A percentile compares a stretch with the other conserved stretches of the same genome.
Evolutionary conservation across 2,329 filamentous ascomycete genomes (phyloP).

Genomic region (Gliomastix tumulicola): DNA sequence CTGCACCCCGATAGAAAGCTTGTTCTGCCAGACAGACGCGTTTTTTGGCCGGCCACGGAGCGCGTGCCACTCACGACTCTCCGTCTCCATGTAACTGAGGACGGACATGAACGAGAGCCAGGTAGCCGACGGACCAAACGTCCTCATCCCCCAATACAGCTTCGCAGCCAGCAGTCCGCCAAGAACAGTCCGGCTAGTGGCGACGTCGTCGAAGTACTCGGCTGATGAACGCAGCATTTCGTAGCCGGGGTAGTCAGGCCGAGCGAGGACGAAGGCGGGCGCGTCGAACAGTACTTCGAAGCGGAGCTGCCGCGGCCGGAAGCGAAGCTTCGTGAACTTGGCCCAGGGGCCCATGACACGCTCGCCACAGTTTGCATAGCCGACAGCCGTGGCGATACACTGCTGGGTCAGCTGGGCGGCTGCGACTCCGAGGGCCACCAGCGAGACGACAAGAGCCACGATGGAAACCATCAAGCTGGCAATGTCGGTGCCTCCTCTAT

Average conservation of each 20-base stretch:
- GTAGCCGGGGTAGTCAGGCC: background rate
- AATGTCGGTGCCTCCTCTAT: no score
- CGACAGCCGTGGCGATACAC: constrained; percentile 31
- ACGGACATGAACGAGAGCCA: constrained; percentile 12
- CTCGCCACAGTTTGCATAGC: constrained; percentile 28
- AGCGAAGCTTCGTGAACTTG: constrained; percentile 19
- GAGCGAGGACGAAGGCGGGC: constrained; percentile 20
- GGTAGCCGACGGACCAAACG: constrained; percentile 8
- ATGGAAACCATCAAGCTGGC: no score
- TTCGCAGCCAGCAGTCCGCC: no score
- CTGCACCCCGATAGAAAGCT: constrained; percentile 11
- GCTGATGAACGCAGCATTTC: background rate
- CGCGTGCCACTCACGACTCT: constrained; percentile 12
- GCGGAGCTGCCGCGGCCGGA: constrained; percentile 27
- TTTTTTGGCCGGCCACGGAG: background rate
- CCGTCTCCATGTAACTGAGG: constrained; percentile 11
- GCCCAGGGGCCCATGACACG: constrained; percentile 32
- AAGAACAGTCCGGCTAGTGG: no score
- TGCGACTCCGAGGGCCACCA: constrained; percentile 30
- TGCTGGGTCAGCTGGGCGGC: constrained; percentile 31
- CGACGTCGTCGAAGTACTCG: no score
- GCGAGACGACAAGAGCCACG: constrained; percentile 31
- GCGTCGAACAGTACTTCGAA: constrained; percentile 33
- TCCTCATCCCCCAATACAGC: constrained; percentile 9
- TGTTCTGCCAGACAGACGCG: constrained; percentile 6